phyloP scores from a whole-genome alignment of 2,329 filamentous ascomycete species.

The Pseudocercospora pini-densiflorae region DNA sequence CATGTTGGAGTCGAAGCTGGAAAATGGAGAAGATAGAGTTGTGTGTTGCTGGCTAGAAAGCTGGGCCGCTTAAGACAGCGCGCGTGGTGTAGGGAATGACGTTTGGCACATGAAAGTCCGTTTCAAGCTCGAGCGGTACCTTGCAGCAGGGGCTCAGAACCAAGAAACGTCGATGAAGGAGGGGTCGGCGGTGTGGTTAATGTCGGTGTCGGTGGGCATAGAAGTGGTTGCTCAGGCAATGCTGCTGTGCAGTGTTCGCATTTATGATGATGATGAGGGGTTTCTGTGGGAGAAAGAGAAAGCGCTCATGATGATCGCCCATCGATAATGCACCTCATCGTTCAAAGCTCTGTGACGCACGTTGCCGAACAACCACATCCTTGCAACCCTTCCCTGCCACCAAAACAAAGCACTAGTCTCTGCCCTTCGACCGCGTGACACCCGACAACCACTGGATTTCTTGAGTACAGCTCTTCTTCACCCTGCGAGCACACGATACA shows the following conservation, averaged over 20 bases:
- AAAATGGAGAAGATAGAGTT: not conserved
- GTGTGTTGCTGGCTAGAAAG: not conserved
- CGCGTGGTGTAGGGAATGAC: slow-evolving; percentile 6
- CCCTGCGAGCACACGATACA: not conserved
- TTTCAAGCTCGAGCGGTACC: slow-evolving; percentile 1
- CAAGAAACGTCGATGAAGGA: too few species aligned
- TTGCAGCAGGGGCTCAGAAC: not conserved
- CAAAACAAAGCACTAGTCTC: not conserved
- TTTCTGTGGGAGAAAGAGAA: not conserved
- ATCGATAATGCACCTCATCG: not conserved
- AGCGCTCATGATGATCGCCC: not conserved
- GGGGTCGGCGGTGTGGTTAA: not conserved
- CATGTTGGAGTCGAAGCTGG: slow-evolving; percentile 29
- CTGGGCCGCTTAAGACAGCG: slow-evolving; percentile 1
- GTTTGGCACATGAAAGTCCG: not conserved
- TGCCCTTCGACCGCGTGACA: not conserved
- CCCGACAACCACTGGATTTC: not conserved
- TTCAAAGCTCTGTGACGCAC: not conserved
- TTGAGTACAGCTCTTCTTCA: not conserved
- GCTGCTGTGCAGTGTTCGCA: not conserved
- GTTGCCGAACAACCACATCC: not conserved
- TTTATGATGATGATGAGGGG: not conserved
- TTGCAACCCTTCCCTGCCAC: not conserved
- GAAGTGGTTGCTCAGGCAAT: not conserved
- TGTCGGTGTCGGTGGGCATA: not conserved